Percentiles rank a stretch among this genome's conserved stretches.
These are phyloP conservation scores for Daldinia loculata DNA, from an alignment of 495 filamentous ascomycete genomes.

Conservation along the genomic window DNA sequence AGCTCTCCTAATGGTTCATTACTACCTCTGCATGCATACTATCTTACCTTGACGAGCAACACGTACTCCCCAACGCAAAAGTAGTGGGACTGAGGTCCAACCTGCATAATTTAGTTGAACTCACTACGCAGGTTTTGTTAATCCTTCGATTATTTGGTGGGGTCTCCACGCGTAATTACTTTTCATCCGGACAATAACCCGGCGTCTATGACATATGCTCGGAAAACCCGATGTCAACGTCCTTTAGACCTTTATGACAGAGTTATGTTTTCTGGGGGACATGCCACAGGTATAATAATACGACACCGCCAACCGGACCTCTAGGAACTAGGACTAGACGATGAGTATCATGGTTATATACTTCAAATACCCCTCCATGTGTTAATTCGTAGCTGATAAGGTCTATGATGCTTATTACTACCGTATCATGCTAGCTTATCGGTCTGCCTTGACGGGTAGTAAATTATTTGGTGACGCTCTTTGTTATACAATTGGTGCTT, in stretches of 20 bases:
- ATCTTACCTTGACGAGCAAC: not conserved
- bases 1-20: not conserved
- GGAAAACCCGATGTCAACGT: not conserved
- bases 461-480: no score
- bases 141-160: not conserved
- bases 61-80: not conserved
- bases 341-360: no score
- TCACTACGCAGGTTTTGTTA: not conserved
- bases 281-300: not conserved
- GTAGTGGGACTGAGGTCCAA: not conserved
- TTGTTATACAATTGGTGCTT: no score
- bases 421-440: not conserved
- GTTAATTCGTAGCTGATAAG: no score
- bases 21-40: not conserved
- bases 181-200: not conserved
- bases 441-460: not conserved
- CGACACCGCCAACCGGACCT: not conserved
- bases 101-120: not conserved
- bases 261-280: no score
- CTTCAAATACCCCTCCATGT: no score
- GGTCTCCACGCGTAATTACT: not conserved
- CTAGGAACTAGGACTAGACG: not conserved
- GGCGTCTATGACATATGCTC: not conserved
- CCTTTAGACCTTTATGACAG: not conserved
- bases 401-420: not conserved